Percentiles rank a stretch among this genome's conserved stretches.
Conservation (phyloP, 148 eudicot genomes). For the Vaccinium darrowii region DNA sequence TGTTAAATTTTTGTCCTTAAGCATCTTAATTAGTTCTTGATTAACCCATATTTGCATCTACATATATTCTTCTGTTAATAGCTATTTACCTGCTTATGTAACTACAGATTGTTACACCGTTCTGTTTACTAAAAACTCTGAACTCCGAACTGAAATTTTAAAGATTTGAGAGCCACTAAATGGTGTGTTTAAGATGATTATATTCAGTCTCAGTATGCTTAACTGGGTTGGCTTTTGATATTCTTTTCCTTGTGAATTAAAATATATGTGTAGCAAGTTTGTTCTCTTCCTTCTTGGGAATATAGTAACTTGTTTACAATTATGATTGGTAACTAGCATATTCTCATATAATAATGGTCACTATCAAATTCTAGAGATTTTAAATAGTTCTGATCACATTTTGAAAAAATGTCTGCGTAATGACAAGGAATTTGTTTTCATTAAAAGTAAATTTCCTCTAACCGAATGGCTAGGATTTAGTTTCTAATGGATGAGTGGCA, state of each 20-base stretch:
- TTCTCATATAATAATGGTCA: not conserved
- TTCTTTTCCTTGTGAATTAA: not conserved
- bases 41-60: not conserved
- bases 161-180: not conserved
- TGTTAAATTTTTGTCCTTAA: not conserved
- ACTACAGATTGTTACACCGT: not conserved
- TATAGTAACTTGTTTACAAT: not conserved
- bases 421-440: not conserved
- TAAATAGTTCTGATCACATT: not conserved
- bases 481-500: not conserved
- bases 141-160: not conserved
- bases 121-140: not conserved
- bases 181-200: not conserved
- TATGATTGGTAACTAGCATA: not conserved
- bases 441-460: not conserved
- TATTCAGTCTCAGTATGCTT: not conserved
- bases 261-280: not conserved
- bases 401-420: not conserved
- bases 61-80: slow-evolving; percentile 6
- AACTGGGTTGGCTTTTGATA: not conserved
- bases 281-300: not conserved
- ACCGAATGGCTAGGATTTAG: not conserved
- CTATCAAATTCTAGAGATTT: not conserved
- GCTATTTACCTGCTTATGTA: not conserved
- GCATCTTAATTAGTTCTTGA: not conserved